Evolutionary conservation across 108 stramenopile species (phyloP).

Genomic region (Pseudonitzschia multiseries): DNA sequence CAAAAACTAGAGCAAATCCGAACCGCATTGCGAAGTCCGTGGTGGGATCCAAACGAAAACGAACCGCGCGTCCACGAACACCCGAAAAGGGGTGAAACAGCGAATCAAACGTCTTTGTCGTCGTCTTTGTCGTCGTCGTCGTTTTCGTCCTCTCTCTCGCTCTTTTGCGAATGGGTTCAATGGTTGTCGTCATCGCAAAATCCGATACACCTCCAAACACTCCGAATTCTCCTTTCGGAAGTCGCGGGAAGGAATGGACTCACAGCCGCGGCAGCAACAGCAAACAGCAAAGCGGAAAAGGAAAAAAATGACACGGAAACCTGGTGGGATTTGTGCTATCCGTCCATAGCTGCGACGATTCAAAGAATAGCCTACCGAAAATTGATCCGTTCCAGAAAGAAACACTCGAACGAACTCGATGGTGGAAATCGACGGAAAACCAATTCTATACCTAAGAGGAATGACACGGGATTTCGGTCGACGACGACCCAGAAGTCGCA

Average conservation of each 20-base stretch:
- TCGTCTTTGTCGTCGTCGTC: not conserved
- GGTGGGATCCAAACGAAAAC: conserved; percentile 18
- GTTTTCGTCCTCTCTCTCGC: not conserved
- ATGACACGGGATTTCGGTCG: not conserved
- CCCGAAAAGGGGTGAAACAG: not conserved
- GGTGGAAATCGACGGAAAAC: not conserved
- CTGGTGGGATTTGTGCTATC: conserved; percentile 16
- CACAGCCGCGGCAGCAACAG: not conserved
- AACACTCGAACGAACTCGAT: not conserved
- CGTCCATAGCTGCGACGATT: conserved; percentile 12
- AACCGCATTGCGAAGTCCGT: not conserved
- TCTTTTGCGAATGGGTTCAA: not conserved
- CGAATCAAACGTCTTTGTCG: not conserved
- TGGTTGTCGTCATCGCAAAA: conserved; percentile 1
- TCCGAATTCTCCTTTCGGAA: conserved; percentile 9
- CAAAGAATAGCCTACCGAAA: conserved; percentile 15
- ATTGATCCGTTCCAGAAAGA: conserved; percentile 1
- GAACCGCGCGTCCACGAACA: not conserved
- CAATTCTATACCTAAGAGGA: not conserved
- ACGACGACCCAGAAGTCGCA: not conserved
- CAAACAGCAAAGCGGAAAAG: not conserved
- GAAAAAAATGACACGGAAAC: not conserved
- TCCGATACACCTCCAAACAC: conserved; percentile 3
- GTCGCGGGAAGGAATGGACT: not conserved
- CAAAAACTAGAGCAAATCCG: not conserved